phyloP scores from a whole-genome alignment of 495 filamentous ascomycete species.

The Aspergillus taichungensis region DNA sequence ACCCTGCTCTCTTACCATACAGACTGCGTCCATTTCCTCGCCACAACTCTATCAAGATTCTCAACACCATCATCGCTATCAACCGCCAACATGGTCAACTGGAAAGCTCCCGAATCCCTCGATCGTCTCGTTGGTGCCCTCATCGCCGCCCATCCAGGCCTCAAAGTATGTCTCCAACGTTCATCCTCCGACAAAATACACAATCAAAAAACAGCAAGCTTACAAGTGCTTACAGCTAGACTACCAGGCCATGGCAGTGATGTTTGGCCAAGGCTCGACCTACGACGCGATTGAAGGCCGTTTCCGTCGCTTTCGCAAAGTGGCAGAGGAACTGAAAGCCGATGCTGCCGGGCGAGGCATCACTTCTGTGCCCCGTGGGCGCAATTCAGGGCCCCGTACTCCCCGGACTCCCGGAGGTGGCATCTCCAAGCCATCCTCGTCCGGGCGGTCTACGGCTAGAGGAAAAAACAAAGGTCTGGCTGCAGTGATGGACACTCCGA shows the following conservation, averaged over 20 bases:
- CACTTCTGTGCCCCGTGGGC: slow-evolving; percentile 5
- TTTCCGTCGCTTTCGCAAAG: slow-evolving; percentile 11
- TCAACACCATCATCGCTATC: background rate
- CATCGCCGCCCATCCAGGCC: slow-evolving; percentile 18
- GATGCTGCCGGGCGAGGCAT: slow-evolving; percentile 6
- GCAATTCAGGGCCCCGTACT: slow-evolving; percentile 11
- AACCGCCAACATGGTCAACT: slow-evolving; percentile 29
- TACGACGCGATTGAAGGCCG: slow-evolving; percentile 16
- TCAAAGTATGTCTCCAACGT: slow-evolving; percentile 9
- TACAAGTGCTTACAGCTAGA: slow-evolving; percentile 7
- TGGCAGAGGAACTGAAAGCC: slow-evolving; percentile 13
- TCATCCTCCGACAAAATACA: background rate
- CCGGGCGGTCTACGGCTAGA: background rate
- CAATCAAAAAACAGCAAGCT: too few relatives aligned
- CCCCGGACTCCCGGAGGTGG: slow-evolving; percentile 9
- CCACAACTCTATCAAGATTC: background rate
- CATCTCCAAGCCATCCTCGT: slow-evolving; percentile 9
- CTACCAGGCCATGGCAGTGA: slow-evolving; percentile 12
- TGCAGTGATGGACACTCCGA: background rate
- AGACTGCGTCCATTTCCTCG: background rate
- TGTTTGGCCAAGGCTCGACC: slow-evolving; percentile 16
- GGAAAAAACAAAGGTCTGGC: background rate
- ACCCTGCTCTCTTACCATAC: background rate
- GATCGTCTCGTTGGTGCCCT: slow-evolving; percentile 25
- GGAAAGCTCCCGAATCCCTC: slow-evolving; percentile 20